Evolutionary conservation across 371 early-diverging fungal species (phyloP).

Genomic region (Circinella umbellata): DNA sequence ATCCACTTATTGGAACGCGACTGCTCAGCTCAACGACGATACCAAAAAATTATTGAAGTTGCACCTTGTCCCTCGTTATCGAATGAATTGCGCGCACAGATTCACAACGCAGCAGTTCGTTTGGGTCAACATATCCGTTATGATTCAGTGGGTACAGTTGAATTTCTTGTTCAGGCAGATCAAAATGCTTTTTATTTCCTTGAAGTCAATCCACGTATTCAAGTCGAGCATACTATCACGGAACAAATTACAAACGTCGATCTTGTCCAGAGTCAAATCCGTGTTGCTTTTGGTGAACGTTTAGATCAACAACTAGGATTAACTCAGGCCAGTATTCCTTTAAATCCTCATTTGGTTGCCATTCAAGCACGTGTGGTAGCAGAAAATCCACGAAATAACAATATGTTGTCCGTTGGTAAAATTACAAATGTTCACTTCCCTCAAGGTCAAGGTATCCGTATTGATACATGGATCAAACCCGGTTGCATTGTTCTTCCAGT

Average conservation of each 20-base stretch:
- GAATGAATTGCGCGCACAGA: constrained; percentile 20
- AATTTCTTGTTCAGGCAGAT: constrained; percentile 71
- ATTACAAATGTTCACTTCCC: constrained; percentile 34
- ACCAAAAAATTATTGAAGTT: constrained; percentile 83
- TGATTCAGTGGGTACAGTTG: constrained; percentile 75
- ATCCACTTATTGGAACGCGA: constrained; percentile 87
- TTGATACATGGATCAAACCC: constrained; percentile 47
- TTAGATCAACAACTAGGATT: constrained; percentile 23
- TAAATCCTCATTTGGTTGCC: constrained; percentile 27
- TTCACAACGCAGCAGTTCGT: constrained; percentile 34
- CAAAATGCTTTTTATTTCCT: constrained; percentile 81
- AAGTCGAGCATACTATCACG: constrained; percentile 93
- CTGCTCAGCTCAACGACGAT: constrained; percentile 85
- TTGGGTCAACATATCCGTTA: constrained; percentile 34
- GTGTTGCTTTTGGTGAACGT: constrained; percentile 36
- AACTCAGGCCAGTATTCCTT: constrained; percentile 16
- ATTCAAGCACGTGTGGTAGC: constrained; percentile 52
- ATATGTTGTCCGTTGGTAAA: constrained; percentile 46
- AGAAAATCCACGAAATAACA: constrained; percentile 42
- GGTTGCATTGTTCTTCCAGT: constrained; percentile 41
- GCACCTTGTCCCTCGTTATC: constrained; percentile 48
- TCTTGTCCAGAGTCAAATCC: constrained; percentile 55
- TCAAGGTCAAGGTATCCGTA: constrained; percentile 41
- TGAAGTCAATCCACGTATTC: constrained; percentile 93
- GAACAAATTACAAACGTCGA: constrained; percentile 93